phyloP scores from a whole-genome alignment of 2,329 filamentous ascomycete species.

The Colletotrichum destructivum region DNA sequence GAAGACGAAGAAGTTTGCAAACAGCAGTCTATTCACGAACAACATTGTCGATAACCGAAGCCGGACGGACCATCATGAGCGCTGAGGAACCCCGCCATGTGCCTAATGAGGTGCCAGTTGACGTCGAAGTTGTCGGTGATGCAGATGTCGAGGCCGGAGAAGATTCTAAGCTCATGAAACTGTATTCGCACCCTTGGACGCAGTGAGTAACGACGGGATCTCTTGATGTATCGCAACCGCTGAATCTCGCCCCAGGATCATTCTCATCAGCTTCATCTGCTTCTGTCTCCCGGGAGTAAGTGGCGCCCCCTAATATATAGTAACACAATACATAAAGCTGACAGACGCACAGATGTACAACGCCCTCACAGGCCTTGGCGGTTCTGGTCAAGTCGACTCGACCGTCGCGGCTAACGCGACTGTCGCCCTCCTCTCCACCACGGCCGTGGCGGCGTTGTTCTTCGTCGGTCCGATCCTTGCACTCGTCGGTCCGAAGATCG shows the following conservation, averaged over 20 bases:
- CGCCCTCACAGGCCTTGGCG: slow-evolving; percentile 61
- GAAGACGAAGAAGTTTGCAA: too few relatives aligned
- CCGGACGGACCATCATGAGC: slow-evolving; percentile 11
- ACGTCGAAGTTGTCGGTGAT: background rate
- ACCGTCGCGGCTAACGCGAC: slow-evolving; percentile 63
- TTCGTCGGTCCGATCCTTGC: slow-evolving; percentile 61
- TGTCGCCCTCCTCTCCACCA: slow-evolving; percentile 60
- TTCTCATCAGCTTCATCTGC: slow-evolving; percentile 64
- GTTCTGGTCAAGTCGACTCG: slow-evolving; percentile 61
- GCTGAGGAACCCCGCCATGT: background rate
- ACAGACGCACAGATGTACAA: slow-evolving; percentile 60
- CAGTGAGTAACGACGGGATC: slow-evolving; percentile 47
- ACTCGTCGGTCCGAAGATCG: slow-evolving; percentile 58
- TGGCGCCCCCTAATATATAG: slow-evolving; percentile 5
- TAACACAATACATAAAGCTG: slow-evolving; percentile 1
- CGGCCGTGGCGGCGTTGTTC: slow-evolving; percentile 59
- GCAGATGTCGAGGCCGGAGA: background rate
- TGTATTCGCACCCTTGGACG: slow-evolving; percentile 62
- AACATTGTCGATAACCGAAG: background rate
- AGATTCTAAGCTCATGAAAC: slow-evolving; percentile 44
- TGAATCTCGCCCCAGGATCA: slow-evolving; percentile 47
- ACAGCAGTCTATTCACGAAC: background rate
- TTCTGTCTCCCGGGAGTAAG: slow-evolving; percentile 63
- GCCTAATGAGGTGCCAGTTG: background rate
- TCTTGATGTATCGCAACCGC: background rate